phyloP scores from a whole-genome alignment of 2,329 filamentous ascomycete species.

The Hysterium pulicare region DNA sequence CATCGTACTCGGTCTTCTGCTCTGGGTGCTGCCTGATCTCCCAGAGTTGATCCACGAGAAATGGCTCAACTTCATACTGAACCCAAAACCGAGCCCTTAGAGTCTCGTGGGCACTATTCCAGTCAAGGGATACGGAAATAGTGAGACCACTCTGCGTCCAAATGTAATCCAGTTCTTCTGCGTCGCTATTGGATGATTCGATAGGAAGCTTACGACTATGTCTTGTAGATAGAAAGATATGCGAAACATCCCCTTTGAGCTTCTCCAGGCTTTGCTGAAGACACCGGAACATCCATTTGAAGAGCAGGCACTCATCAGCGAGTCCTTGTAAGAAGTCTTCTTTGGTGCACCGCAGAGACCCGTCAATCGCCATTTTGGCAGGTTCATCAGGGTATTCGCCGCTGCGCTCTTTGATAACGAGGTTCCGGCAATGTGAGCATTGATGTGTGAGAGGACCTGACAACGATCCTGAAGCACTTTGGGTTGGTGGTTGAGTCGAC shows the following conservation, averaged over 20 bases:
- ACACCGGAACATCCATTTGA: background rate
- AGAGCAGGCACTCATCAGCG: background rate
- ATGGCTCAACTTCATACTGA: background rate
- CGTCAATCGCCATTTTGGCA: background rate
- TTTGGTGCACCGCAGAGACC: conserved; percentile 1
- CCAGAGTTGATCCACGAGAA: conserved; percentile 2
- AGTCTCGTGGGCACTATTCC: too few species aligned
- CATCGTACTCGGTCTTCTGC: background rate
- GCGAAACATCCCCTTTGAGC: background rate
- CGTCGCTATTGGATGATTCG: background rate
- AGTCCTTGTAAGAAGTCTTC: conserved; percentile 1
- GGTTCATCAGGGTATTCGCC: too few species aligned
- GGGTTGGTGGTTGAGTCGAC: background rate
- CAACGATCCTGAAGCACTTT: background rate
- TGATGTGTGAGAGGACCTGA: background rate
- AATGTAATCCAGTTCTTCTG: conserved; percentile 2
- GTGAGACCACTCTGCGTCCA: background rate
- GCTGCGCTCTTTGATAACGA: background rate
- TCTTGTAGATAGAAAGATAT: background rate
- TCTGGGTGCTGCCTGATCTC: background rate
- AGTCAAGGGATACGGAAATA: background rate
- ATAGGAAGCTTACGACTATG: background rate
- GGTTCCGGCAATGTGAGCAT: conserved; percentile 1
- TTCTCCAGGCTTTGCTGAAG: background rate
- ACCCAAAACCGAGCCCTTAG: background rate